Percentiles rank a stretch among this genome's conserved stretches.
Conservation (phyloP, 495 filamentous ascomycete species). For the Podospora anserina region DNA sequence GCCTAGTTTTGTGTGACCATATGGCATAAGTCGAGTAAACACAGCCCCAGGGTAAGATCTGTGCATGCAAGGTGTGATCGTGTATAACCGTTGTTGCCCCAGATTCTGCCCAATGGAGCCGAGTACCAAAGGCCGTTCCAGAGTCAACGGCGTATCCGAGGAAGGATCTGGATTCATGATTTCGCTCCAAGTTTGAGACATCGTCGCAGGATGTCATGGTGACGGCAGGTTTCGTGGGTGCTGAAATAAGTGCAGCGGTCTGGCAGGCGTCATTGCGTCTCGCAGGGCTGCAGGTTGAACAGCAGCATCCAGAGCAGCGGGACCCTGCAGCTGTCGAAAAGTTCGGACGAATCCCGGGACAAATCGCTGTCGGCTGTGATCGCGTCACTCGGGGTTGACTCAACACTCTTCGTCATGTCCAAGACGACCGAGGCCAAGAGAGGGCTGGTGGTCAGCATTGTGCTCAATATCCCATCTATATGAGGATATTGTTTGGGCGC, state of each 20-base stretch:
- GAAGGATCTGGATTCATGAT: neutral
- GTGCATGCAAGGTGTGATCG: neutral
- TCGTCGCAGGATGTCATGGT: neutral
- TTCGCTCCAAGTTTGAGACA: neutral
- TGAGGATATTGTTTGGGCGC: neutral
- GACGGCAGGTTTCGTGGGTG: neutral
- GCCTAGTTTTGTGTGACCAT: neutral
- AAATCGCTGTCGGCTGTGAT: neutral
- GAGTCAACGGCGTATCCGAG: neutral
- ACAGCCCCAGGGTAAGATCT: neutral
- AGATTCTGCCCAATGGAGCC: neutral
- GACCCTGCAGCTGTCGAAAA: constrained; percentile 2
- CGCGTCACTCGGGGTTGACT: neutral
- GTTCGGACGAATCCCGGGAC: neutral
- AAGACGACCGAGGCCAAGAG: neutral
- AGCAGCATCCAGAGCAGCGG: constrained; percentile 2
- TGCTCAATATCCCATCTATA: neutral
- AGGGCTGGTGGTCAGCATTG: neutral
- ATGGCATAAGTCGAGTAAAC: neutral
- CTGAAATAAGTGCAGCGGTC: neutral
- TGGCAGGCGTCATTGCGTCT: neutral
- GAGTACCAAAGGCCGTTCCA: neutral
- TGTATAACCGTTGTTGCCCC: neutral
- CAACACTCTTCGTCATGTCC: neutral
- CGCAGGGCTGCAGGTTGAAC: constrained; percentile 6